A percentile compares a stretch with the other conserved stretches of the same genome.
Conservation (phyloP, 75 land plant species). For the Pinus taeda region DNA sequence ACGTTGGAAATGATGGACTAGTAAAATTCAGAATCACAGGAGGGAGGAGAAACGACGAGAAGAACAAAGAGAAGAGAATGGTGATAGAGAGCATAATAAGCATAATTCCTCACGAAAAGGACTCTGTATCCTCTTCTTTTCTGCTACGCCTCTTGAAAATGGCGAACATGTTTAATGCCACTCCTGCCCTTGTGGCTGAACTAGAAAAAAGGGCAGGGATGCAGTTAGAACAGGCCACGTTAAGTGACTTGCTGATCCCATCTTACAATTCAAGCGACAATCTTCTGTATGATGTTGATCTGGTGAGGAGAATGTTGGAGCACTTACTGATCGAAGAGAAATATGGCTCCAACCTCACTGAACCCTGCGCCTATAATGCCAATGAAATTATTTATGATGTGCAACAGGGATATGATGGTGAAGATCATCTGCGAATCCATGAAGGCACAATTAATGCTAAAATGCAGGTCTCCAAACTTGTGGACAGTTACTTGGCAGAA, state of each 20-base stretch:
- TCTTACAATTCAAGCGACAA: constrained; percentile 59
- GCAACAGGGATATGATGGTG: constrained; percentile 26
- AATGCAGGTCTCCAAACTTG: constrained; percentile 74
- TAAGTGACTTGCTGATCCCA: constrained; percentile 77
- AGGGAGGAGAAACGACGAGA: constrained; percentile 11
- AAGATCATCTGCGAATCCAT: constrained; percentile 1
- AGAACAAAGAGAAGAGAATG: constrained; percentile 51
- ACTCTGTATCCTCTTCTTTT: constrained; percentile 72
- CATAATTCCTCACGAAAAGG: constrained; percentile 81
- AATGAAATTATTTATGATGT: constrained; percentile 52
- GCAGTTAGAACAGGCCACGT: constrained; percentile 78
- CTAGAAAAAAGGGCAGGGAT: constrained; percentile 83
- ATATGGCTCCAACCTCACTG: neutral
- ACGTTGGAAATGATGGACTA: constrained; percentile 18
- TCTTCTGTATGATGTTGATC: constrained; percentile 68
- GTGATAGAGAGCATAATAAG: constrained; percentile 80
- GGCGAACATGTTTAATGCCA: constrained; percentile 72
- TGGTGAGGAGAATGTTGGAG: constrained; percentile 81
- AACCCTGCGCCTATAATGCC: constrained; percentile 20
- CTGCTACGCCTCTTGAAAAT: constrained; percentile 58
- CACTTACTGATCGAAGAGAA: constrained; percentile 84
- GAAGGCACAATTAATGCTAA: constrained; percentile 36
- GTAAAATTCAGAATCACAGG: too few relatives aligned
- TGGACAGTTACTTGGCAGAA: constrained; percentile 86
- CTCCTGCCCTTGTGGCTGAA: constrained; percentile 67